Percentiles rank a stretch among this genome's conserved stretches.
phyloP scores from a whole-genome alignment of 2,329 filamentous ascomycete genomes.

The Colletotrichum tofieldiae region DNA sequence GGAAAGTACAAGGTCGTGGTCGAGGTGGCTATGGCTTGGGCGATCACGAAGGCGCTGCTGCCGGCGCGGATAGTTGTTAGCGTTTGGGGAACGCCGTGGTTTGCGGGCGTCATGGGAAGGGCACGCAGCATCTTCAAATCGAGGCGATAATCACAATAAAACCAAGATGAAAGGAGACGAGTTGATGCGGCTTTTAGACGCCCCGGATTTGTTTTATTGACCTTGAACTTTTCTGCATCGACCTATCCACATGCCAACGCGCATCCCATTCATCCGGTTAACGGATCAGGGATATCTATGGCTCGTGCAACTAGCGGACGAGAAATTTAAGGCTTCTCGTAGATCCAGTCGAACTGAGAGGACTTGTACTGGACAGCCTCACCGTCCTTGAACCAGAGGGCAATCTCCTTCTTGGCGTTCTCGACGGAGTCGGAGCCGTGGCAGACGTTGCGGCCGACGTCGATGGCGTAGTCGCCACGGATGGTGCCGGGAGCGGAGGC shows the following conservation, averaged over 20 bases:
- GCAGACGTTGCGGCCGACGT: slow-evolving; percentile 95
- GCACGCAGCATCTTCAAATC: slow-evolving; percentile 51
- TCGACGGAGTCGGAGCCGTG: slow-evolving; percentile 99
- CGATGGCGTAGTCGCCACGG: slow-evolving; percentile 92
- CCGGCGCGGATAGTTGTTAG: slow-evolving; percentile 84
- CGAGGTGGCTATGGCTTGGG: slow-evolving; percentile 89
- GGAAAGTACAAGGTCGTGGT: slow-evolving; percentile 71
- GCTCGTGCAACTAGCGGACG: slow-evolving; percentile 22
- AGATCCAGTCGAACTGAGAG: slow-evolving; percentile 92
- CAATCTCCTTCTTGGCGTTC: slow-evolving; percentile 99
- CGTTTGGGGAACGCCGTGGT: slow-evolving; percentile 93
- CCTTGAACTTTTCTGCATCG: slow-evolving; percentile 38
- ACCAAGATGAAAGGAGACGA: neutral
- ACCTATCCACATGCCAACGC: slow-evolving; percentile 32
- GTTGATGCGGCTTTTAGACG: slow-evolving; percentile 33
- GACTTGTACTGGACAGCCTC: slow-evolving; percentile 90
- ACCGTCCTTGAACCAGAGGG: slow-evolving; percentile 94
- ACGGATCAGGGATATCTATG: slow-evolving; percentile 1
- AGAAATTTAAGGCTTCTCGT: slow-evolving; percentile 82
- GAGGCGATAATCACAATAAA: slow-evolving; percentile 44
- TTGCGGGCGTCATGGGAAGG: slow-evolving; percentile 77
- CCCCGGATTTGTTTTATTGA: slow-evolving; percentile 40
- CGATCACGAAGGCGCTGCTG: slow-evolving; percentile 88
- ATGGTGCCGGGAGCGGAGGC: slow-evolving; percentile 97
- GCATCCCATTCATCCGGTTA: slow-evolving; percentile 1